A percentile compares a stretch with the other conserved stretches of the same genome.
Conservation (phyloP, 768 basidiomycete species). For the Termitomyces sp. region DNA sequence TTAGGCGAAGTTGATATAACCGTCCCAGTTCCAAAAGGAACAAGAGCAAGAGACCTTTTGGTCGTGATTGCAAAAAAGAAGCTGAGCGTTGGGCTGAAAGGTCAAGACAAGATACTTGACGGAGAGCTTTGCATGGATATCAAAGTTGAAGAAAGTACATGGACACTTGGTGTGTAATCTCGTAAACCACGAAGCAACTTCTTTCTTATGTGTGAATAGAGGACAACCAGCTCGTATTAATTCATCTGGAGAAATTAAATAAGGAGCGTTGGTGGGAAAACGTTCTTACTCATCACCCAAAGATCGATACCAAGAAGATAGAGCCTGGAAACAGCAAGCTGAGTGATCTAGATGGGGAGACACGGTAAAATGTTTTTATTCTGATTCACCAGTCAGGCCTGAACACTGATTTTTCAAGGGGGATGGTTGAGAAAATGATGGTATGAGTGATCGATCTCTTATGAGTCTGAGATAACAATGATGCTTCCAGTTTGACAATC, state of each 20-base stretch:
- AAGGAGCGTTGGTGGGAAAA: slow-evolving; percentile 97
- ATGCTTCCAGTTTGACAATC: slow-evolving; percentile 63
- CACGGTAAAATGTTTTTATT: slow-evolving; percentile 45
- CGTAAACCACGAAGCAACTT: not conserved
- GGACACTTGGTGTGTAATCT: slow-evolving; percentile 75
- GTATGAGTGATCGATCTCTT: slow-evolving; percentile 39
- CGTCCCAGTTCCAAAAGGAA: slow-evolving; percentile 84
- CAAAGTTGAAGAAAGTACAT: slow-evolving; percentile 94
- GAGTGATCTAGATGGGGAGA: slow-evolving; percentile 94
- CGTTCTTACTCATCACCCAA: slow-evolving; percentile 90
- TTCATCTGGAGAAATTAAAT: slow-evolving; percentile 87
- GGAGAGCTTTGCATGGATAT: slow-evolving; percentile 92
- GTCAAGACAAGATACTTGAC: slow-evolving; percentile 77
- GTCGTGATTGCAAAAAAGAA: slow-evolving; percentile 78
- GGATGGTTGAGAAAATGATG: slow-evolving; percentile 99
- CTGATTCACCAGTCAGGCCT: not conserved
- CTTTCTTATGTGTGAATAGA: slow-evolving; percentile 36
- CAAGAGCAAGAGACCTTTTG: slow-evolving; percentile 69
- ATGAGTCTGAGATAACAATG: not conserved
- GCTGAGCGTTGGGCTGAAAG: slow-evolving; percentile 81
- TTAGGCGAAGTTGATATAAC: slow-evolving; percentile 81
- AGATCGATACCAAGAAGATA: slow-evolving; percentile 95
- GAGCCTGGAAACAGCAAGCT: slow-evolving; percentile 93
- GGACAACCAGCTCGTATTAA: slow-evolving; percentile 65
- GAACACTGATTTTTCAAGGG: slow-evolving; percentile 41